Percentiles rank a stretch among this genome's conserved stretches.
Conservation (phyloP, 108 stramenopile species). For the Fistulifera pelliculosa region DNA sequence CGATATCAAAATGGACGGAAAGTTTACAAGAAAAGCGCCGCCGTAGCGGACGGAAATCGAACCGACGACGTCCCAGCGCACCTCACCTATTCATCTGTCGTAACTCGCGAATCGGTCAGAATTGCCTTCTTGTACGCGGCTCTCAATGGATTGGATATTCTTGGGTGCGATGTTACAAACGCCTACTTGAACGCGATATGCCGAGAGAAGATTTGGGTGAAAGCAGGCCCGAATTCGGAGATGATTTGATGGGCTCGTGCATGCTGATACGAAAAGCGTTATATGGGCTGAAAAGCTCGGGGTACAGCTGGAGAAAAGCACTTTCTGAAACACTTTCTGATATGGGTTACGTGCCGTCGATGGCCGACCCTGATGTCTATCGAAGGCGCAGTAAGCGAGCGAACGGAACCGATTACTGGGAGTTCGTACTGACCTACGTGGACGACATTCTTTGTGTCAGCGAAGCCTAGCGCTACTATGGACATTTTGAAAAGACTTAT, state of each 20-base stretch:
- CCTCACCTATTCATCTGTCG: slow-evolving; percentile 4
- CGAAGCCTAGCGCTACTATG: slow-evolving; percentile 1
- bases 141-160: slow-evolving; percentile 26
- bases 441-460: slow-evolving; percentile 22
- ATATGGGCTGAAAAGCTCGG: slow-evolving; percentile 21
- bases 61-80: too few species aligned
- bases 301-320: not conserved
- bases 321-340: slow-evolving; percentile 3
- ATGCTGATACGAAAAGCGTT: slow-evolving; percentile 16
- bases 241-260: slow-evolving; percentile 11
- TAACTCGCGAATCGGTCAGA: slow-evolving; percentile 26
- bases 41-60: too few species aligned
- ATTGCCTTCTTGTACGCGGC: slow-evolving; percentile 23
- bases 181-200: slow-evolving; percentile 22
- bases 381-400: not conserved
- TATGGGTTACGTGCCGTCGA: not conserved
- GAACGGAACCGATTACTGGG: slow-evolving; percentile 18
- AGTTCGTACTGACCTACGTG: slow-evolving; percentile 28
- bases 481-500: slow-evolving; percentile 1
- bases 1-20: slow-evolving; percentile 40
- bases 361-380: slow-evolving; percentile 16
- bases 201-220: slow-evolving; percentile 26
- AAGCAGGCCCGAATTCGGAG: slow-evolving; percentile 2
- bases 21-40: slow-evolving; percentile 29
- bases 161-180: slow-evolving; percentile 19